Evolutionary conservation across 345 rosid genomes (phyloP).

Genomic region (Ceriops tagal): DNA sequence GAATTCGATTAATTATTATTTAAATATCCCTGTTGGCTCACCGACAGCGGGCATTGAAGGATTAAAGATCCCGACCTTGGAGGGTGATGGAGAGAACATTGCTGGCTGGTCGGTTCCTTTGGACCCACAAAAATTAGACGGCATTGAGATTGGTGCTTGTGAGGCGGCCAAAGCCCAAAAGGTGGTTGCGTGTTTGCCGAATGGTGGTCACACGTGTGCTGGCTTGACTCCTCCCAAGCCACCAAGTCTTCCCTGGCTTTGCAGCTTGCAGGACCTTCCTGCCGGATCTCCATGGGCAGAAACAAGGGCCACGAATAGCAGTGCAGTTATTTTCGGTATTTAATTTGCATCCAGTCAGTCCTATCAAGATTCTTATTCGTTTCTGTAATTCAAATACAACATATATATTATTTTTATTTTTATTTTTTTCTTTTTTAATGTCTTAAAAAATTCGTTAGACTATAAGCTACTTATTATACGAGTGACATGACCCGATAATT

Average conservation of each 20-base stretch:
- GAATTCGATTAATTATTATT: not conserved
- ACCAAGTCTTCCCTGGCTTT: conserved; percentile 12
- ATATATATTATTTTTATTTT: no score
- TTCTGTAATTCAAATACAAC: no score
- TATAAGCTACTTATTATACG: no score
- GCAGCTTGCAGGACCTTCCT: conserved; percentile 13
- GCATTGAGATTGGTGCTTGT: conserved; percentile 19
- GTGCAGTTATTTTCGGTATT: no score
- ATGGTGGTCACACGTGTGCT: conserved; percentile 36
- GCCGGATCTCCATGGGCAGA: not conserved
- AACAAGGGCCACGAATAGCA: not conserved
- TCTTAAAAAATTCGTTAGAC: no score
- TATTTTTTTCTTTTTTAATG: no score
- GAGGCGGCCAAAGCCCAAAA: no score
- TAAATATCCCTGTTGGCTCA: not conserved
- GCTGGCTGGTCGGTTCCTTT: not conserved
- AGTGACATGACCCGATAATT: no score
- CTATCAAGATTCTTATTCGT: no score
- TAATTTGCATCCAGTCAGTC: no score
- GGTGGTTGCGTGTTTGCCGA: conserved; percentile 2
- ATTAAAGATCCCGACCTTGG: not conserved
- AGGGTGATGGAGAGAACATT: not conserved
- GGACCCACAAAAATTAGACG: conserved; percentile 27
- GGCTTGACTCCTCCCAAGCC: not conserved
- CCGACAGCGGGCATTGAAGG: conserved; percentile 35